Percentiles rank a stretch among this genome's conserved stretches.
These are phyloP conservation scores for Penicillium soppii DNA, from an alignment of 495 filamentous ascomycete species.

Conservation along the genomic window DNA sequence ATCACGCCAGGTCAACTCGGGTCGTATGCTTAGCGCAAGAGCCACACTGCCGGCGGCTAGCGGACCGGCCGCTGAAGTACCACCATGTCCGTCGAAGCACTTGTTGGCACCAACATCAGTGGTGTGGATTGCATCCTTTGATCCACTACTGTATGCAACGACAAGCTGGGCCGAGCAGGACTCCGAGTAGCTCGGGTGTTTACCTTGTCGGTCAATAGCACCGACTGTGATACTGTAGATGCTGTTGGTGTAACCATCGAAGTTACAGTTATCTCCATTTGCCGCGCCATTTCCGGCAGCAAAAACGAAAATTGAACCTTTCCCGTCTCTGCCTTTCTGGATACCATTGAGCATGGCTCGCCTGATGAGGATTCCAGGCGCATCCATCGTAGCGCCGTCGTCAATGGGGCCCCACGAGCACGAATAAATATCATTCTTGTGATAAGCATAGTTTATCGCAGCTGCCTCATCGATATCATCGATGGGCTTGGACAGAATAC, in stretches of 20 bases:
- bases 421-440: constrained; percentile 95
- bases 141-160: constrained; percentile 93
- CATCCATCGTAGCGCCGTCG: constrained; percentile 91
- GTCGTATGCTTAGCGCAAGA: constrained; percentile 83
- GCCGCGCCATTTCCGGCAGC: constrained; percentile 91
- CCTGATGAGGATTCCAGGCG: constrained; percentile 82
- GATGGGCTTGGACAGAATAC: constrained; percentile 88
- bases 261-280: constrained; percentile 96
- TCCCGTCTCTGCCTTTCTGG: constrained; percentile 78
- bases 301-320: constrained; percentile 95
- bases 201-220: constrained; percentile 81
- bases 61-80: constrained; percentile 95
- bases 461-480: constrained; percentile 88
- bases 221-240: constrained; percentile 98
- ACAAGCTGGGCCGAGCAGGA: constrained; percentile 92
- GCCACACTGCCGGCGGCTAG: constrained; percentile 89
- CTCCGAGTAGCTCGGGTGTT: constrained; percentile 91
- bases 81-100: constrained; percentile 79
- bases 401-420: constrained; percentile 98
- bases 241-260: constrained; percentile 98
- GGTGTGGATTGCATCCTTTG: constrained; percentile 85
- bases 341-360: constrained; percentile 89
- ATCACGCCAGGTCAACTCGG: constrained; percentile 90
- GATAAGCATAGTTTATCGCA: constrained; percentile 86
- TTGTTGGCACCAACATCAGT: constrained; percentile 86